Conservation (phyloP, 805 yeast species). For the Sugiyamaella chiloensis region DNA sequence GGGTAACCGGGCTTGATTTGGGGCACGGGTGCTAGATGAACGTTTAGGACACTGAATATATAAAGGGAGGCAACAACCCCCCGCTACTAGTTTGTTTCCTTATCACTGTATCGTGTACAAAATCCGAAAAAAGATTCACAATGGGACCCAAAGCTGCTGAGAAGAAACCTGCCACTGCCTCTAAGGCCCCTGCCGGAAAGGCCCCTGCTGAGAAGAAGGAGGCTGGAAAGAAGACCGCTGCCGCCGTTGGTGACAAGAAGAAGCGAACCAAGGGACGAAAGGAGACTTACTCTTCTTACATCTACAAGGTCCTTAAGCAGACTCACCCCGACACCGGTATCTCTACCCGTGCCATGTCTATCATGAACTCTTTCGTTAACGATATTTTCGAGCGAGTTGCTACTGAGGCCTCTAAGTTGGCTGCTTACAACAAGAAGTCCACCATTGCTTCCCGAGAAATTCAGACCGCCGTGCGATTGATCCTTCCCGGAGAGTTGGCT, state of each 20-base stretch:
- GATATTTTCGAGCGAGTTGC: conserved; percentile 98
- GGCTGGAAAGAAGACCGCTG: conserved; percentile 87
- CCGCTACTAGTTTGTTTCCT: conserved; percentile 24
- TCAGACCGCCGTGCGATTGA: conserved; percentile 97
- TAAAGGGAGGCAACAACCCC: conserved; percentile 9
- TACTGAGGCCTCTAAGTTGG: conserved; percentile 95
- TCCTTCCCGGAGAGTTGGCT: conserved; percentile 97
- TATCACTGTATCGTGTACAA: conserved; percentile 21
- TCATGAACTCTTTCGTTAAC: conserved; percentile 97
- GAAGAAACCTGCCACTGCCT: conserved; percentile 53
- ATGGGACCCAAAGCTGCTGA: conserved; percentile 52
- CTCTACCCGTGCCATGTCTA: conserved; percentile 97
- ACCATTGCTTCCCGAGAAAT: conserved; percentile 98
- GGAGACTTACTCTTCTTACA: conserved; percentile 97
- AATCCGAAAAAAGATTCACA: conserved; percentile 32
- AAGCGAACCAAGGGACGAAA: conserved; percentile 94
- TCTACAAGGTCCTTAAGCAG: conserved; percentile 97
- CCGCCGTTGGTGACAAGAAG: conserved; percentile 74
- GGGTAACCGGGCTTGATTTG: conserved; percentile 1
- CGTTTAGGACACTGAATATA: background rate
- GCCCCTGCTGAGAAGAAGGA: conserved; percentile 94
- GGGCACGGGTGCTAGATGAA: conserved; percentile 2
- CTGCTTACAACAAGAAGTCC: conserved; percentile 97
- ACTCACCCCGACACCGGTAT: conserved; percentile 99
- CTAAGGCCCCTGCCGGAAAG: conserved; percentile 76